Evolutionary conservation across 2,329 filamentous ascomycete genomes (phyloP).

Genomic region (Colletotrichum zoysiae): DNA sequence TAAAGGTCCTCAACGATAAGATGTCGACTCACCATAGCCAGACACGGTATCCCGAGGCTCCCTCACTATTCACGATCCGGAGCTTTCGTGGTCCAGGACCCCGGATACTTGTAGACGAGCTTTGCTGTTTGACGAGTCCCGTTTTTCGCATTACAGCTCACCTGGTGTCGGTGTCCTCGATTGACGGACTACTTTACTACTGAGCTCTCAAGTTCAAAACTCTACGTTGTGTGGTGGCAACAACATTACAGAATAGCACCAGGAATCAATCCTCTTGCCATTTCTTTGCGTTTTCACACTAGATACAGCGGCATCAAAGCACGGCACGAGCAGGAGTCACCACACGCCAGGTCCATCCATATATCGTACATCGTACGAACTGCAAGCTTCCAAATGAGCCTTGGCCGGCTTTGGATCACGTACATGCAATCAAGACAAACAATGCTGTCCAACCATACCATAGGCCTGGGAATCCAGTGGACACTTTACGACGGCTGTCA

Average conservation of each 20-base stretch:
- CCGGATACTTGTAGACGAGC: slow-evolving; percentile 15
- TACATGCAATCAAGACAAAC: slow-evolving; percentile 33
- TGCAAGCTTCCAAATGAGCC: slow-evolving; percentile 36
- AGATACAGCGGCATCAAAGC: slow-evolving; percentile 15
- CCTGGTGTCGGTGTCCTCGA: neutral
- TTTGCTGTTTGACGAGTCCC: slow-evolving; percentile 15
- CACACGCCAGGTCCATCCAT: slow-evolving; percentile 20
- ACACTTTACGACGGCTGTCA: slow-evolving; percentile 37
- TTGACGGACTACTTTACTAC: neutral
- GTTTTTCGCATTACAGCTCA: slow-evolving; percentile 1
- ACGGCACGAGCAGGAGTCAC: slow-evolving; percentile 20
- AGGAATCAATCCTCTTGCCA: neutral
- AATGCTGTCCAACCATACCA: slow-evolving; percentile 34
- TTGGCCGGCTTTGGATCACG: slow-evolving; percentile 26
- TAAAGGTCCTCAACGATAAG: neutral
- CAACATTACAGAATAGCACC: neutral
- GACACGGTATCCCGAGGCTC: neutral
- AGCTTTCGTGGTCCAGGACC: neutral
- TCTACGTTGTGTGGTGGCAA: neutral
- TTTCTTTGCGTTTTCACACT: neutral
- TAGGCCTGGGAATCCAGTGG: slow-evolving; percentile 38
- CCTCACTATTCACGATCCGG: neutral
- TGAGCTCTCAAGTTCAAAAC: neutral
- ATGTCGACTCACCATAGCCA: slow-evolving; percentile 19
- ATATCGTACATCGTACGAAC: slow-evolving; percentile 39